Percentiles rank a stretch among this genome's conserved stretches.
Evolutionary conservation across 495 filamentous ascomycete species (phyloP).

Genomic region (Chaetomium fimeti): DNA sequence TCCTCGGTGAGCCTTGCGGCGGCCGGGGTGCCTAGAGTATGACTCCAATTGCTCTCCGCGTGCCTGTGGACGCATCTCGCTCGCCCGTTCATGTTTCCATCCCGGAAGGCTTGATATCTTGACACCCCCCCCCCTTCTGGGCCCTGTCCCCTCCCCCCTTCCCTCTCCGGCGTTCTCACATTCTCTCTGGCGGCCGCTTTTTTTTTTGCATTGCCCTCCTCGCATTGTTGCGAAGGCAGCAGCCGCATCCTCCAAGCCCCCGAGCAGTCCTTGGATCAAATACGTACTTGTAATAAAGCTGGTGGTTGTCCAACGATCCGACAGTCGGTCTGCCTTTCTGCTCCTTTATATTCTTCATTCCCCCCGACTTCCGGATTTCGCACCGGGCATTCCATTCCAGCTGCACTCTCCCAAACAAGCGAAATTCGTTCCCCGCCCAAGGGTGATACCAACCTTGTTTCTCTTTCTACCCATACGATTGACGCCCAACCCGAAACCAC

Average conservation of each 20-base stretch:
- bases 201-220: constrained; percentile 11
- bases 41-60: constrained; percentile 13
- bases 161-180: neutral
- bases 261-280: neutral
- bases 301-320: neutral
- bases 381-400: neutral
- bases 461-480: constrained; percentile 26
- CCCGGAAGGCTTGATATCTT: neutral
- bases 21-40: constrained; percentile 15
- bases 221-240: constrained; percentile 33
- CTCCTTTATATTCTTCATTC: constrained; percentile 16
- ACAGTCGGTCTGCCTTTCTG: neutral
- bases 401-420: constrained; percentile 25
- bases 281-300: neutral
- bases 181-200: constrained; percentile 7
- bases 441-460: constrained; percentile 23
- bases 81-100: neutral
- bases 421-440: constrained; percentile 31
- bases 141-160: neutral
- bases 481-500: constrained; percentile 36
- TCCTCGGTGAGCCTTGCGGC: constrained; percentile 29
- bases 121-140: constrained; percentile 7
- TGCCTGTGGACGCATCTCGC: too few species aligned
- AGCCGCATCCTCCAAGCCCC: constrained; percentile 15
- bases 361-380: constrained; percentile 9